phyloP scores from a whole-genome alignment of 257 asterid genomes.

The Mitragyna speciosa region DNA sequence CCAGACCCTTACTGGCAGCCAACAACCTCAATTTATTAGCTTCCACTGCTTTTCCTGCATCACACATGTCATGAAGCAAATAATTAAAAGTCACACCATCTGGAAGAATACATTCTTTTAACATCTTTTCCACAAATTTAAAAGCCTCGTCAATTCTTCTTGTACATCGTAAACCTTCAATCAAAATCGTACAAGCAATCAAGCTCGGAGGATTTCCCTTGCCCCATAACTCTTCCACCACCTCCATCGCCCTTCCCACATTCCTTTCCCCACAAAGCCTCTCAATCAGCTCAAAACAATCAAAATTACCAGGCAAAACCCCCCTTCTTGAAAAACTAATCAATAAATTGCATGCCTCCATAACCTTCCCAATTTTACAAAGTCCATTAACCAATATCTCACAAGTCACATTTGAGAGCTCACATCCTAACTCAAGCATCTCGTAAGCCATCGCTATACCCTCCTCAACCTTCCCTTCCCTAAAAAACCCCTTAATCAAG shows the following conservation, averaged over 20 bases:
- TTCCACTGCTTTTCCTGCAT: conserved; percentile 52
- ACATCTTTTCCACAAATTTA: conserved; percentile 55
- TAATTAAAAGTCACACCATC: conserved; percentile 84
- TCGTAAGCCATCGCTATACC: conserved; percentile 81
- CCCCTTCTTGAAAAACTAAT: conserved; percentile 54
- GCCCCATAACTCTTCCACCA: conserved; percentile 70
- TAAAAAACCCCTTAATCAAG: conserved; percentile 71
- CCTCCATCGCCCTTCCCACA: conserved; percentile 45
- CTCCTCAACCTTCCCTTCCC: conserved; percentile 64
- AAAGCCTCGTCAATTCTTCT: conserved; percentile 44
- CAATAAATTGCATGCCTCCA: conserved; percentile 60
- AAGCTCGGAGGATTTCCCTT: conserved; percentile 56
- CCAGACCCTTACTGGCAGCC: conserved; percentile 71
- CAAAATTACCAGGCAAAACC: conserved; percentile 57
- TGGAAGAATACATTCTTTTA: conserved; percentile 50
- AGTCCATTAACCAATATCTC: conserved; percentile 77
- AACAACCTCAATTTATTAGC: conserved; percentile 72
- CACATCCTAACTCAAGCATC: conserved; percentile 77
- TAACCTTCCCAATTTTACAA: conserved; percentile 52
- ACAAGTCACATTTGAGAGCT: conserved; percentile 68
- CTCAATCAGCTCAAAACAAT: conserved; percentile 55
- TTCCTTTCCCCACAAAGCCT: conserved; percentile 51
- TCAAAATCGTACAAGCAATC: conserved; percentile 64
- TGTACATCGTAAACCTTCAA: conserved; percentile 58
- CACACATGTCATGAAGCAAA: conserved; percentile 66